Evolutionary conservation across 805 yeast genomes (phyloP).

Genomic region (Yamadazyma scolyti): DNA sequence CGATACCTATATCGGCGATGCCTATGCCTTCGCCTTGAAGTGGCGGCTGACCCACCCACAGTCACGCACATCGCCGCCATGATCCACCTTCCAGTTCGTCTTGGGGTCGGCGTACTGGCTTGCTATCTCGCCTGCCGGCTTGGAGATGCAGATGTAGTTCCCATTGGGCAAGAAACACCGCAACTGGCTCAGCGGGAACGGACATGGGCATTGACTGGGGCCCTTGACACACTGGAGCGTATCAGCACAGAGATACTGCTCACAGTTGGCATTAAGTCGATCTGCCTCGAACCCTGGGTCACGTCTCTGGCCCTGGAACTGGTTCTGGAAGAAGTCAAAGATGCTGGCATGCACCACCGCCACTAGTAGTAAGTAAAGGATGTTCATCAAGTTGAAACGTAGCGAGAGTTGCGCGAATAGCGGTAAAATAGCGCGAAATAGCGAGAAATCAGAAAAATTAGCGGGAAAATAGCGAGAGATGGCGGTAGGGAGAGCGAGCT

Average conservation of each 20-base stretch:
- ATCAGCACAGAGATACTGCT: conserved; percentile 73
- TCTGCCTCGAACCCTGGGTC: conserved; percentile 30
- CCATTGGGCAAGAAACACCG: conserved; percentile 75
- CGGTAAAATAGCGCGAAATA: too few species aligned
- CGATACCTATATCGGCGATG: too few species aligned
- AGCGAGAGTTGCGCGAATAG: too few species aligned
- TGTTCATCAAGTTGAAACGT: too few species aligned
- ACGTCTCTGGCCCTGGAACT: conserved; percentile 14
- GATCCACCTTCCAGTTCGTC: conserved; percentile 46
- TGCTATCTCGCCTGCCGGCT: conserved; percentile 51
- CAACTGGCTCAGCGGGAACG: conserved; percentile 78
- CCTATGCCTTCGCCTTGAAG: conserved; percentile 64
- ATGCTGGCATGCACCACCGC: conserved; percentile 20
- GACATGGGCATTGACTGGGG: conserved; percentile 83
- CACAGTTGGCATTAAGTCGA: conserved; percentile 48
- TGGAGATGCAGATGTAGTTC: conserved; percentile 76
- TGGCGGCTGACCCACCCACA: conserved; percentile 84
- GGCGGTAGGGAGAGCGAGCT: too few species aligned
- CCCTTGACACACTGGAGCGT: conserved; percentile 72
- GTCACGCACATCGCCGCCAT: conserved; percentile 56
- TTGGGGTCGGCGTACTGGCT: conserved; percentile 32
- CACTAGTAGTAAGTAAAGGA: too few species aligned
- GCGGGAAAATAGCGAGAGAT: too few species aligned
- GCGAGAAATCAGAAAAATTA: too few species aligned
- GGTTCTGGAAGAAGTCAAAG: conserved; percentile 32